A percentile compares a stretch with the other conserved stretches of the same genome.
phyloP scores from a whole-genome alignment of 306 rosid genomes.

The Cucurbita maxima region DNA sequence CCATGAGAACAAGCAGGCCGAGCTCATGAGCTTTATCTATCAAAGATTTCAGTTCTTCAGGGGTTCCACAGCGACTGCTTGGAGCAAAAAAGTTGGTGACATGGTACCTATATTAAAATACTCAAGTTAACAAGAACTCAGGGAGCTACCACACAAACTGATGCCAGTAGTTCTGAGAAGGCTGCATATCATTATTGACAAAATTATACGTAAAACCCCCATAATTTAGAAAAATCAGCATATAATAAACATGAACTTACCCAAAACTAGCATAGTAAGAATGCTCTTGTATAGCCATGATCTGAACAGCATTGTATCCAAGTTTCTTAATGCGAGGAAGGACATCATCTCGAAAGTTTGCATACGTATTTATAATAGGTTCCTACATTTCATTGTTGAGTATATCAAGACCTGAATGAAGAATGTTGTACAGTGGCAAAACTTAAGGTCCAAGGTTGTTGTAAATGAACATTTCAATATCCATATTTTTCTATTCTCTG shows the following conservation, averaged over 20 bases:
- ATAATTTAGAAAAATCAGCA: neutral
- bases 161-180: neutral
- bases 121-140: neutral
- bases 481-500: neutral
- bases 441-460: neutral
- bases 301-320: conserved; percentile 97
- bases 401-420: neutral
- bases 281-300: conserved; percentile 99
- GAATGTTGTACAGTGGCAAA: neutral
- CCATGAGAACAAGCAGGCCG: conserved; percentile 94
- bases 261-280: conserved; percentile 99
- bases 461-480: neutral
- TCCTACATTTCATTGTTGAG: conserved; percentile 37
- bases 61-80: conserved; percentile 95
- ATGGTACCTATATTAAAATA: conserved; percentile 54
- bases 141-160: neutral
- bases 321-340: conserved; percentile 65
- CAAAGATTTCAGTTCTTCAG: conserved; percentile 86
- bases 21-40: conserved; percentile 93
- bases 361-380: conserved; percentile 69
- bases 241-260: conserved; percentile 25
- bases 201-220: neutral
- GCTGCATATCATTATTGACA: neutral
- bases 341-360: conserved; percentile 74
- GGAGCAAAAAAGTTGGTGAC: conserved; percentile 98